Evolutionary conservation across 768 basidiomycete genomes (phyloP).

Genomic region (Tulasnella calospora): DNA sequence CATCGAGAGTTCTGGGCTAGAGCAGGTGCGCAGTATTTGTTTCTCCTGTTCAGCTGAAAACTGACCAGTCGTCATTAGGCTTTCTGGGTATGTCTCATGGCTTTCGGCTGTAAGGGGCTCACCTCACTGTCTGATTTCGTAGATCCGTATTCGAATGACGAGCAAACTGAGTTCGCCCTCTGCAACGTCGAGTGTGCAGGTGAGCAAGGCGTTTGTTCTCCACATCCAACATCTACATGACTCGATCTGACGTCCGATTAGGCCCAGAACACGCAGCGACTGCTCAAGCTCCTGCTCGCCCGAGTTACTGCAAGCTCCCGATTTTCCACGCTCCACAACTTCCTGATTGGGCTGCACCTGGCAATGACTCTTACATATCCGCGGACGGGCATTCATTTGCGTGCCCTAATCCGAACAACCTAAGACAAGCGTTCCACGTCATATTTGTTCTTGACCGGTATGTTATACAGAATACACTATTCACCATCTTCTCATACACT

Average conservation of each 20-base stretch:
- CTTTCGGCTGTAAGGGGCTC: too few relatives aligned
- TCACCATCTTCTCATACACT: not conserved
- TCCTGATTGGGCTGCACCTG: slow-evolving; percentile 30
- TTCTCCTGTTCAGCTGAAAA: not conserved
- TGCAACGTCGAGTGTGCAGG: slow-evolving; percentile 38
- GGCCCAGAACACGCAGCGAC: slow-evolving; percentile 50
- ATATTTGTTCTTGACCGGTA: slow-evolving; percentile 55
- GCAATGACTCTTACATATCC: slow-evolving; percentile 47
- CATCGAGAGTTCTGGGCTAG: slow-evolving; percentile 56
- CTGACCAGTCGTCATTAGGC: slow-evolving; percentile 36
- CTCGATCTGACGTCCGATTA: slow-evolving; percentile 29
- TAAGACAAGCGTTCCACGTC: slow-evolving; percentile 55
- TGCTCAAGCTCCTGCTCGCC: slow-evolving; percentile 40
- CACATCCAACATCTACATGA: not conserved
- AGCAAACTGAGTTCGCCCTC: slow-evolving; percentile 50
- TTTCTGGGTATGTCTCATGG: slow-evolving; percentile 45
- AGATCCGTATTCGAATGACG: slow-evolving; percentile 59
- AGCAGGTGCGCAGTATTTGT: slow-evolving; percentile 41
- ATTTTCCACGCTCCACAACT: slow-evolving; percentile 47
- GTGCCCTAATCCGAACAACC: slow-evolving; percentile 51
- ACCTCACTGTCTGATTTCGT: not conserved
- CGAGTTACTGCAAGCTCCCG: slow-evolving; percentile 53
- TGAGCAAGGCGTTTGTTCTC: slow-evolving; percentile 32
- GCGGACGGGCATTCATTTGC: slow-evolving; percentile 54
- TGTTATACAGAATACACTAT: not conserved